Evolutionary conservation across 2,329 filamentous ascomycete species (phyloP).

Genomic region (Fusarium piperis): DNA sequence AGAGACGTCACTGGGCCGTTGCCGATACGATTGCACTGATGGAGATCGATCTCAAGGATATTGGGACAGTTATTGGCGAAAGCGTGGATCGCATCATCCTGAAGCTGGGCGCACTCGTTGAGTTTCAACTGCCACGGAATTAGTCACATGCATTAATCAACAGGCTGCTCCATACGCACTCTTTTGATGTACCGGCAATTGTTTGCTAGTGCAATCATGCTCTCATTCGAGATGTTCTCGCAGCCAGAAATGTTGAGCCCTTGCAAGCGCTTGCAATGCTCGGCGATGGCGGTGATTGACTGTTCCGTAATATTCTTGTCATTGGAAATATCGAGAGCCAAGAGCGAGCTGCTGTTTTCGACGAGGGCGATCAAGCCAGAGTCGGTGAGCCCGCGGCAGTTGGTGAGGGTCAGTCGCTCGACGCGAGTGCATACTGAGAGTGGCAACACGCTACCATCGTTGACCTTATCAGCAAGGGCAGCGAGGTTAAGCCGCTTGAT

Average conservation of each 20-base stretch:
- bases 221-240: constrained; percentile 84
- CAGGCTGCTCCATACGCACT: constrained; percentile 59
- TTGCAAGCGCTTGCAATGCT: constrained; percentile 85
- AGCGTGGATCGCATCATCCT: constrained; percentile 81
- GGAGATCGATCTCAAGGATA: constrained; percentile 95
- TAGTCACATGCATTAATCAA: constrained; percentile 1
- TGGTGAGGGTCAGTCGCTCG: constrained; percentile 91
- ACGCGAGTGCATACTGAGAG: constrained; percentile 88
- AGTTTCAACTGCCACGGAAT: constrained; percentile 77
- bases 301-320: constrained; percentile 85
- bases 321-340: constrained; percentile 90
- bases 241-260: constrained; percentile 94
- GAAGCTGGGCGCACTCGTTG: constrained; percentile 88
- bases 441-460: constrained; percentile 87
- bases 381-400: constrained; percentile 87
- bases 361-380: constrained; percentile 82
- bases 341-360: constrained; percentile 79
- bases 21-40: constrained; percentile 83
- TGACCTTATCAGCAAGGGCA: constrained; percentile 77
- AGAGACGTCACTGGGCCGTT: constrained; percentile 86
- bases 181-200: constrained; percentile 88
- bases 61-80: constrained; percentile 91
- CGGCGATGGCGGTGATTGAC: constrained; percentile 80
- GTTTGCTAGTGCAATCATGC: constrained; percentile 81
- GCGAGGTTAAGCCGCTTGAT: constrained; percentile 94